These are phyloP conservation scores for Suhomyces kunorum DNA, from an alignment of 1,139 yeast species.

Conservation along the genomic window DNA sequence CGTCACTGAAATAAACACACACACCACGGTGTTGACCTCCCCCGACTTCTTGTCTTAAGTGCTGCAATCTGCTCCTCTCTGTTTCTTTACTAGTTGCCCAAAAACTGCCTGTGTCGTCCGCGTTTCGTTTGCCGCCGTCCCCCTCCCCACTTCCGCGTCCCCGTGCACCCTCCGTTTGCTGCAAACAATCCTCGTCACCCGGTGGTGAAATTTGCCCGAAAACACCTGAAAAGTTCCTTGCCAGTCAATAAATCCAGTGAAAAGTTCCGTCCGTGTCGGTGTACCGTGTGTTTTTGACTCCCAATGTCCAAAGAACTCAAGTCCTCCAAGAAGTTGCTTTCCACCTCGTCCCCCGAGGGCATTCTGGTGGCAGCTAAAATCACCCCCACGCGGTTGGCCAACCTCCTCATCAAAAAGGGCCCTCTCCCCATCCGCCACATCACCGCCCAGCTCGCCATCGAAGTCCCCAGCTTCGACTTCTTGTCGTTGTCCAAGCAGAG, in stretches of 20 bases:
- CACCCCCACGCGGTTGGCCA: slow-evolving; percentile 77
- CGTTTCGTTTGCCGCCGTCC: not conserved
- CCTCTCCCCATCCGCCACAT: slow-evolving; percentile 91
- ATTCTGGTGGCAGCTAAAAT: slow-evolving; percentile 86
- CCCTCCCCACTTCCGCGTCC: not conserved
- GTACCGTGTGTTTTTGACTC: too few relatives aligned
- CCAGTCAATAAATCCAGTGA: too few relatives aligned
- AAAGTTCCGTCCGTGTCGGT: too few relatives aligned
- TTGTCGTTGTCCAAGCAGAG: slow-evolving; percentile 86
- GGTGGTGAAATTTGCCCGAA: not conserved
- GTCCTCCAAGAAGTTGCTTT: slow-evolving; percentile 37
- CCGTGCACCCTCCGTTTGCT: not conserved
- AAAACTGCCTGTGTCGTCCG: not conserved
- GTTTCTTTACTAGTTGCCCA: not conserved
- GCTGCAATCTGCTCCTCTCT: not conserved
- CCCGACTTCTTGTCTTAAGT: too few relatives aligned
- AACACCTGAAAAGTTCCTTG: not conserved
- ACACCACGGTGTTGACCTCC: not conserved
- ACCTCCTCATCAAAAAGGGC: slow-evolving; percentile 68
- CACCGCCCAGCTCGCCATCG: slow-evolving; percentile 72
- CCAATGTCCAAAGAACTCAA: slow-evolving; percentile 8
- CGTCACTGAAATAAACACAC: slow-evolving; percentile 10
- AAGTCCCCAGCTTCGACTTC: slow-evolving; percentile 78
- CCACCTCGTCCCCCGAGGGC: slow-evolving; percentile 86
- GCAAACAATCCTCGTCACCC: not conserved